Base-by-base conservation (phyloP, 805 yeast species). In the Brettanomyces nanus region DNA sequence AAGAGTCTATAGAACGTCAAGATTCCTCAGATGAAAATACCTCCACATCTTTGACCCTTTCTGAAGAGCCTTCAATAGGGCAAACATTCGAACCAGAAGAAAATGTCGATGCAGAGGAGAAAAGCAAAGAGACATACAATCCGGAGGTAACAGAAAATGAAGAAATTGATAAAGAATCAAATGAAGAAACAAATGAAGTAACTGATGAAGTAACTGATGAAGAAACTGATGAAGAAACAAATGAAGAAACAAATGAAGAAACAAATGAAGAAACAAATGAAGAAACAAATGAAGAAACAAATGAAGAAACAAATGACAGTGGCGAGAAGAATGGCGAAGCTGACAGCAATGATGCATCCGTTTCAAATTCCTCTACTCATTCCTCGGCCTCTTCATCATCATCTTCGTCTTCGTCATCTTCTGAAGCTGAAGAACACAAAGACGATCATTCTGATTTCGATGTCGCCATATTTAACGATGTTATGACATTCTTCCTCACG, bases 381-480 rank as follows among this genome's bases (percentile, higher is more conserved):
- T n/a, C n/a, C n/a, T n/a, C n/a, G n/a, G n/a, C n/a, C n/a, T n/a
- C n/a, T n/a, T n/a, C n/a, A n/a, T n/a, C n/a, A n/a, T n/a, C n/a
- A n/a, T n/a, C n/a, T n/a, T n/a, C n/a, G n/a, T n/a, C n/a, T n/a
- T n/a, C n/a, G n/a, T n/a, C n/a, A n/a, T n/a, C n/a, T n/a, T n/a
- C n/a, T n/a, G n/a, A n/a, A n/a, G n/a, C n/a, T n/a, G n/a, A n/a
- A n/a, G n/a, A n/a, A n/a, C n/a, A n/a, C n/a, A n/a, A n/a, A n/a
- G n/a, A n/a, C n/a, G n/a, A n/a, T n/a, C n/a, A n/a, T n/a, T n/a
- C n/a, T n/a, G 29, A 66, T 31, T 53, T 58, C 6, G 59, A 62
- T 33, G 62, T 71, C 22, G 43, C 53, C 7, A 37, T 54, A 7
- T 62, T 62, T 48, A 62, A 60, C 35, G 53, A 54, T 14, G 47